Conservation (phyloP, 2,329 filamentous ascomycete species). For the Rasamsonia emersonii region DNA sequence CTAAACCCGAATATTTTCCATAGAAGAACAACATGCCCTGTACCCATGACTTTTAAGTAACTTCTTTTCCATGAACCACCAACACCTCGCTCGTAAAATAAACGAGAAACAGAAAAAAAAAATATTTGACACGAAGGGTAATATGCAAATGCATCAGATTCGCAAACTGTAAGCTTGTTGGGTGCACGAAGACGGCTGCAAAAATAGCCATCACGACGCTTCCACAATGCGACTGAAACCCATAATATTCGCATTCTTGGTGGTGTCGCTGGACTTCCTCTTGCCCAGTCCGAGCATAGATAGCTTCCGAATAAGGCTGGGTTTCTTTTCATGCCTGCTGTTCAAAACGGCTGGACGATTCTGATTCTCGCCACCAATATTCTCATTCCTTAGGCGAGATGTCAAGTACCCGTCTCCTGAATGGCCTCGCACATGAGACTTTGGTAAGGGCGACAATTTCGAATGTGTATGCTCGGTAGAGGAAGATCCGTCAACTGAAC, state of each 20-base stretch:
- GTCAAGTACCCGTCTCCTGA: neutral
- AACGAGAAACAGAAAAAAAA: neutral
- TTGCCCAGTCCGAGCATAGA: slow-evolving; percentile 3
- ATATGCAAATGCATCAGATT: neutral
- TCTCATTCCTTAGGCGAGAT: neutral
- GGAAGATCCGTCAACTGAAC: slow-evolving; percentile 1
- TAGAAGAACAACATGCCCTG: neutral
- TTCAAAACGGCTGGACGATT: neutral
- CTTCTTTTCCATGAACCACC: neutral
- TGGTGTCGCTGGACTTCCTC: neutral
- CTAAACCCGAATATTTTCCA: neutral
- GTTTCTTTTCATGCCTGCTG: neutral
- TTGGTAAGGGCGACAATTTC: neutral
- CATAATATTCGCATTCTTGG: neutral
- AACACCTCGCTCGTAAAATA: neutral
- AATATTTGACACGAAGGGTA: neutral
- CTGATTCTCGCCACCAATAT: neutral
- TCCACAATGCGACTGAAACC: slow-evolving; percentile 7
- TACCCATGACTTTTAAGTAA: neutral
- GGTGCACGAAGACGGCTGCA: neutral
- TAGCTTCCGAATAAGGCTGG: slow-evolving; percentile 4
- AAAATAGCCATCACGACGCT: no score
- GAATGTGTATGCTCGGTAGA: neutral
- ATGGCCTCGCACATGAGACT: neutral
- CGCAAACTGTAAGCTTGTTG: neutral